A percentile compares a stretch with the other conserved stretches of the same genome.
phyloP scores from a whole-genome alignment of 306 rosid genomes.

The Malus fusca region DNA sequence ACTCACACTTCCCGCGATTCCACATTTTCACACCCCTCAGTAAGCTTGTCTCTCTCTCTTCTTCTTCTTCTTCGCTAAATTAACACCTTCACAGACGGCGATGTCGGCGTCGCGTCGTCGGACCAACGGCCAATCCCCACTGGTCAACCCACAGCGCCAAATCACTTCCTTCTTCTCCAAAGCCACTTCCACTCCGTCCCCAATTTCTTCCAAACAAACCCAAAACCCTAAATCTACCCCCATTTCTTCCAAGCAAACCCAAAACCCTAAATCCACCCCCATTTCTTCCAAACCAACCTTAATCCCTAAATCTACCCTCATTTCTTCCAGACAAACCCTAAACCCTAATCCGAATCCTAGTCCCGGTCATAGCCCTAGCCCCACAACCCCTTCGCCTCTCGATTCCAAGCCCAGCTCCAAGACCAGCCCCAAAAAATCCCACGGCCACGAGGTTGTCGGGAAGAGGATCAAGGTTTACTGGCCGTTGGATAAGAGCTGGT shows the following conservation, averaged over 20 bases:
- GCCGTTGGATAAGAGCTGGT: slow-evolving; percentile 81
- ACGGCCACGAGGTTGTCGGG: slow-evolving; percentile 49
- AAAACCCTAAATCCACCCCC: background rate
- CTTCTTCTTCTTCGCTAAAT: background rate
- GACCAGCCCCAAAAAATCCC: slow-evolving; percentile 14
- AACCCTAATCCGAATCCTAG: slow-evolving; percentile 12
- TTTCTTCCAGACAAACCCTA: slow-evolving; percentile 18
- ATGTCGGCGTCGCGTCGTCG: slow-evolving; percentile 65
- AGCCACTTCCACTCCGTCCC: slow-evolving; percentile 23
- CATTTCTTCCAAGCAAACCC: slow-evolving; percentile 18
- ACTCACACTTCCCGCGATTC: no score
- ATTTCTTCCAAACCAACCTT: background rate
- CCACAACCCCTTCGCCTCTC: slow-evolving; percentile 54
- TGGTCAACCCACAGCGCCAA: slow-evolving; percentile 71
- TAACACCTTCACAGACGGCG: background rate
- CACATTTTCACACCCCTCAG: background rate
- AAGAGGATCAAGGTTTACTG: slow-evolving; percentile 67
- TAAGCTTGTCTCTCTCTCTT: background rate
- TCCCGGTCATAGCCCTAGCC: slow-evolving; percentile 14
- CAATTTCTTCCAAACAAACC: background rate
- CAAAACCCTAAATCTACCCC: no score
- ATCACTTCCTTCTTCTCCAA: slow-evolving; percentile 87
- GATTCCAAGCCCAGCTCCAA: slow-evolving; percentile 30
- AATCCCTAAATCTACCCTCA: background rate
- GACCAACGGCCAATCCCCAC: slow-evolving; percentile 70